Conservation (phyloP, 129 eudicot species). For the Lactuca sativa region DNA sequence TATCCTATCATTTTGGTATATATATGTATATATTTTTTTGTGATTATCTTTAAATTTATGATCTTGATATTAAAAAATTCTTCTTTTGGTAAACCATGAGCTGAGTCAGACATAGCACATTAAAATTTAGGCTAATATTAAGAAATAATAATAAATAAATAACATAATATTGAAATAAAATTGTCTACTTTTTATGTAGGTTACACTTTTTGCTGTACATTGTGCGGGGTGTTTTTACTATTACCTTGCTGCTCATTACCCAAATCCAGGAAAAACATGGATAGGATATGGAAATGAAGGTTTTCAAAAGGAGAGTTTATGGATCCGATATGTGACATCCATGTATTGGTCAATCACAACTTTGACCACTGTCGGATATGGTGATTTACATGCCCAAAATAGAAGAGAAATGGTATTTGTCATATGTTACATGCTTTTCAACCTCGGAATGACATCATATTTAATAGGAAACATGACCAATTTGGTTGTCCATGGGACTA, state of each 20-base stretch:
- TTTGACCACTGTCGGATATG: conserved; percentile 89
- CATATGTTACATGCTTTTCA: conserved; percentile 89
- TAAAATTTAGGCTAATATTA: neutral
- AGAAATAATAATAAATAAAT: neutral
- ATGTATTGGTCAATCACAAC: conserved; percentile 95
- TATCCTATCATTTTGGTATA: too few species aligned
- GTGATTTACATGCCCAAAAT: conserved; percentile 86
- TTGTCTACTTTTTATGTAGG: conserved; percentile 39
- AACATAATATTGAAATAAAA: neutral
- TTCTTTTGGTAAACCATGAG: too few species aligned
- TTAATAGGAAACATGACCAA: conserved; percentile 96
- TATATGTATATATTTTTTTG: too few species aligned
- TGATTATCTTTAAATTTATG: too few species aligned
- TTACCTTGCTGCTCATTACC: conserved; percentile 77
- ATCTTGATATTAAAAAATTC: too few species aligned
- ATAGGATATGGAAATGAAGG: conserved; percentile 52
- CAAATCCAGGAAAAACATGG: conserved; percentile 65
- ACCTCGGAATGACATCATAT: conserved; percentile 82
- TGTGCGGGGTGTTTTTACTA: conserved; percentile 85
- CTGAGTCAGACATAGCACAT: too few species aligned
- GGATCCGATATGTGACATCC: conserved; percentile 76
- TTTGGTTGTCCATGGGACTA: conserved; percentile 88
- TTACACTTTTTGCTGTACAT: conserved; percentile 86
- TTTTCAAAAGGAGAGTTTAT: conserved; percentile 52
- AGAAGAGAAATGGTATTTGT: conserved; percentile 80